Base-by-base conservation (phyloP, 768 basidiomycete species). In the Exsudoporus frostii region DNA sequence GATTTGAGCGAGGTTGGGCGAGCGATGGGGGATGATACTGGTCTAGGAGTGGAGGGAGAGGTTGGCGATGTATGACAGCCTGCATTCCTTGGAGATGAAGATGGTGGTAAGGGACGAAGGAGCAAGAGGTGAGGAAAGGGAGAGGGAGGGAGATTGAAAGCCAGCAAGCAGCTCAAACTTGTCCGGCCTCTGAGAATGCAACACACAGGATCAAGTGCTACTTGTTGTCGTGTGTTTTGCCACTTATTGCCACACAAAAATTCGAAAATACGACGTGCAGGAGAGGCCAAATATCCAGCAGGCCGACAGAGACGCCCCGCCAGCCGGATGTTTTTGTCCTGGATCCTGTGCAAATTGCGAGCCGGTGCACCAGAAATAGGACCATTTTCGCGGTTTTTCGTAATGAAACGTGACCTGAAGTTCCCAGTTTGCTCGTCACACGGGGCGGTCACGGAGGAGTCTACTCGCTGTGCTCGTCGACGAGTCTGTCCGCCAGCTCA, bases 61-160 rank as follows among this genome's bases (percentile, higher is more conserved):
- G 72, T 58, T 82, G 80, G 70, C 88, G 85, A 58, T 72, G 64
- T 48, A 86, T 78, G 66, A 82, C 85, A 63, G 86, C 80, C 74
- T 86, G 84, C 88, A 90, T 90, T 60, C 75, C 67, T 77, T 76
- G 65, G 70, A 74, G 65, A 80, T 77, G 77, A 78, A 80, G 76
- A 75, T 84, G 79, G 77, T 71, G 68, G 61, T 61, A 50, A 32
- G 42, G 40, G 54, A 56, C 32, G 43, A 64, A 55, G 65, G 48
- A 29, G 25, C n/a, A 40, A 45, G 47, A 47, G 7, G 50, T 40
- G 47, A 51, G 46, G 54, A 36, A 48, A 48, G n/a, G 40, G 48
- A 50, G 45, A 55, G 65, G 44, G 60, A 62, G 58, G 45, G 60
- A 64, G 65, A 69, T 69, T 69, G 67, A 69, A 71, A 71, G 67